Percentiles rank a stretch among this genome's conserved stretches.
Conservation (phyloP, 495 filamentous ascomycete genomes). For the Talaromyces liani region DNA sequence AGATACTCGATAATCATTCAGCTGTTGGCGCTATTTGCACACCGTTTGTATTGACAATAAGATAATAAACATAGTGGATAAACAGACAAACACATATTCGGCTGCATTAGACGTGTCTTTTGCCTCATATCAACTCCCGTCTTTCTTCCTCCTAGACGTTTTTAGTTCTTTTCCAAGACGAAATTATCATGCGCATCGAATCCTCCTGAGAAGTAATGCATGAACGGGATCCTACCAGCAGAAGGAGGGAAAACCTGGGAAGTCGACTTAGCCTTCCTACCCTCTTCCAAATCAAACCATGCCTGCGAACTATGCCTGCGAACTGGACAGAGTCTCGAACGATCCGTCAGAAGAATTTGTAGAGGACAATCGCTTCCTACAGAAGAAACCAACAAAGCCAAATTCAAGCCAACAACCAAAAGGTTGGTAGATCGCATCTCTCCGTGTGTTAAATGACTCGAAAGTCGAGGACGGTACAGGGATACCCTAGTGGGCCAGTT, state of each 20-base stretch:
- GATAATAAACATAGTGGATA: neutral
- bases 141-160: neutral
- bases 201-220: neutral
- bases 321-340: neutral
- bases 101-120: neutral
- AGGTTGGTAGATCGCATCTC: neutral
- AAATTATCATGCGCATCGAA: neutral
- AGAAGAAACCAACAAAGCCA: neutral
- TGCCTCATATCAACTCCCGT: neutral
- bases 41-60: neutral
- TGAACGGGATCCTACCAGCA: neutral
- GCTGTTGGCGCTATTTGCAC: neutral
- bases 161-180: neutral
- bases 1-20: neutral
- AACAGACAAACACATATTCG: neutral
- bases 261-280: neutral
- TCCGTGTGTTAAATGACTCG: neutral
- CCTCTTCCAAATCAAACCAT: neutral
- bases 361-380: neutral
- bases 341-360: neutral
- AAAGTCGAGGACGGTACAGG: neutral
- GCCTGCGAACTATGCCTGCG: neutral
- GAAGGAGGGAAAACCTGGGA: neutral
- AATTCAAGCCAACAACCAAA: neutral
- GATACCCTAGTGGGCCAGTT: neutral